phyloP scores from a whole-genome alignment of 208 protist genomes.

The Crithidia acanthocephali region DNA sequence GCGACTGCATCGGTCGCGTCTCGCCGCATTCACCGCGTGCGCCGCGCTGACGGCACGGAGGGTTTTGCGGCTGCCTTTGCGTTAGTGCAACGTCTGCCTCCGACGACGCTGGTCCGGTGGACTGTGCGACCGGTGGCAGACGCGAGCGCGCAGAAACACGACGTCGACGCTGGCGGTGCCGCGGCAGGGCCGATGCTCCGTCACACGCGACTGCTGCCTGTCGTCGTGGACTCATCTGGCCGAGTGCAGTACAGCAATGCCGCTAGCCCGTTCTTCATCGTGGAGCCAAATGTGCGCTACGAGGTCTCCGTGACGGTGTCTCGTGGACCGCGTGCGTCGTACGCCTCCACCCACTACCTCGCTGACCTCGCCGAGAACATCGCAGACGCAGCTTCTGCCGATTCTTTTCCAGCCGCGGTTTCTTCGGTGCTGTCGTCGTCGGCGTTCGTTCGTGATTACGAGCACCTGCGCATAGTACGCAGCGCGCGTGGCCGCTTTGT shows the following conservation, averaged over 20 bases:
- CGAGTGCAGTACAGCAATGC: constrained; percentile 37
- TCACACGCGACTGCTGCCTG: constrained; percentile 40
- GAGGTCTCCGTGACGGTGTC: constrained; percentile 39
- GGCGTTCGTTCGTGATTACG: background rate
- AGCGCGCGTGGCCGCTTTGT: constrained; percentile 43
- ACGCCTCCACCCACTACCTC: background rate
- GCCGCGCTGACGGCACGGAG: constrained; percentile 18
- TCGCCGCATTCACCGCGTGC: constrained; percentile 15
- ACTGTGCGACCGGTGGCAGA: constrained; percentile 26
- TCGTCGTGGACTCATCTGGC: constrained; percentile 1
- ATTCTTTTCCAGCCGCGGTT: background rate
- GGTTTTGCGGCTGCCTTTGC: constrained; percentile 62
- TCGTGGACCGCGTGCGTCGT: constrained; percentile 16
- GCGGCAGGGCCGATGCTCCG: constrained; percentile 25
- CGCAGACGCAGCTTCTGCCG: background rate
- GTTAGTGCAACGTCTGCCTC: constrained; percentile 51
- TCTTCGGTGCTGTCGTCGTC: too few species aligned
- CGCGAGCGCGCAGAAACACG: background rate
- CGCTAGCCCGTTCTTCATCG: constrained; percentile 54
- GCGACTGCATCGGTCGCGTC: background rate
- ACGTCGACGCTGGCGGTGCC: background rate
- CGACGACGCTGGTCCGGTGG: constrained; percentile 70
- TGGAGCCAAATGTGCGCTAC: constrained; percentile 62
- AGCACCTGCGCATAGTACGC: constrained; percentile 11
- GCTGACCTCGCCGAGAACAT: background rate